A percentile compares a stretch with the other conserved stretches of the same genome.
Conservation (phyloP, 1,139 yeast genomes). For the Scheffersomyces segobiensis region DNA sequence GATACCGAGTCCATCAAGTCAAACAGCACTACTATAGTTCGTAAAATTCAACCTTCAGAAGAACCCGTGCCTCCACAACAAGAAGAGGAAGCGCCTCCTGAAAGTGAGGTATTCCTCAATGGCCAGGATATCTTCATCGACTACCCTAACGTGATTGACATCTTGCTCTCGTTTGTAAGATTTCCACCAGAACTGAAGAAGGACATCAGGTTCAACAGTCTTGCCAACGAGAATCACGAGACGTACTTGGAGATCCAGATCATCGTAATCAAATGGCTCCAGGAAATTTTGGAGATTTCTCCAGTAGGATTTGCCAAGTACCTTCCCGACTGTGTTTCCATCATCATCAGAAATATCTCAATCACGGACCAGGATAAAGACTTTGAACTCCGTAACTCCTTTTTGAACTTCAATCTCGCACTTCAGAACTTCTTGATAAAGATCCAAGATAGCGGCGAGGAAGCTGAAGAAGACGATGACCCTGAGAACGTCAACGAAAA, state of each 20-base stretch:
- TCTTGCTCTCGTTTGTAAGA: conserved; percentile 75
- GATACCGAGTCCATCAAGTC: conserved; percentile 28
- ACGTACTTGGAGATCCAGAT: conserved; percentile 74
- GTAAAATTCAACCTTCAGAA: conserved; percentile 11
- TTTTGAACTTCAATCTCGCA: conserved; percentile 36
- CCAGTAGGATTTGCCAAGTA: conserved; percentile 74
- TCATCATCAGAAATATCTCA: conserved; percentile 39
- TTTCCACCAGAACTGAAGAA: conserved; percentile 28
- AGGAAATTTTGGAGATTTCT: conserved; percentile 68
- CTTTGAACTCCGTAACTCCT: conserved; percentile 38
- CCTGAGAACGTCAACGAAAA: conserved; percentile 12
- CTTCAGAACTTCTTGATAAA: conserved; percentile 36
- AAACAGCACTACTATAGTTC: conserved; percentile 22
- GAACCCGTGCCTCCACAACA: conserved; percentile 1
- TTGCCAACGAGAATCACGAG: conserved; percentile 40
- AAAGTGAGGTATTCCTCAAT: conserved; percentile 61
- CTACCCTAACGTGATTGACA: conserved; percentile 77
- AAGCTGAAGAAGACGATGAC: conserved; percentile 3
- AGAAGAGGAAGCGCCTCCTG: conserved; percentile 17
- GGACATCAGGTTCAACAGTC: conserved; percentile 26
- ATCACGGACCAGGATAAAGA: conserved; percentile 40
- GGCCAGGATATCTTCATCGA: conserved; percentile 89
- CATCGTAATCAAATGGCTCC: conserved; percentile 83
- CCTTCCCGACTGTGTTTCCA: conserved; percentile 45
- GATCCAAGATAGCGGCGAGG: conserved; percentile 17